phyloP scores from a whole-genome alignment of 2,329 filamentous ascomycete genomes.

The Penicillium sp. region DNA sequence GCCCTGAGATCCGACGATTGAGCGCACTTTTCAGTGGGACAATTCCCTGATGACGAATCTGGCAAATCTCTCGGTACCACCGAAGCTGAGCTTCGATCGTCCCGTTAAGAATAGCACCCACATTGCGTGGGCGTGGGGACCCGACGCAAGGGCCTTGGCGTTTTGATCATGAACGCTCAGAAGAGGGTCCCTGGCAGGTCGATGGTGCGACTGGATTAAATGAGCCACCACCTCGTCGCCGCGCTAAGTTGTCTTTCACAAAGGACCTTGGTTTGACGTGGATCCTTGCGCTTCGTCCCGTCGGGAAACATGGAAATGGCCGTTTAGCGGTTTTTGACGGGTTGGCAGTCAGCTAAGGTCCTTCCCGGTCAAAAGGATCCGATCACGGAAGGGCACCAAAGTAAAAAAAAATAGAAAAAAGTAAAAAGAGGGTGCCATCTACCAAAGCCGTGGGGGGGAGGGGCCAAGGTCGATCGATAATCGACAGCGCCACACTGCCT shows the following conservation, averaged over 20 bases:
- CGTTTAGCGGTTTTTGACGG: background rate
- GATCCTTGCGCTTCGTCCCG: slow-evolving; percentile 16
- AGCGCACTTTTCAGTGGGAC: background rate
- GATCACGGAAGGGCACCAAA: background rate
- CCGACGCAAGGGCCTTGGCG: slow-evolving; percentile 20
- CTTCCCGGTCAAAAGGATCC: background rate
- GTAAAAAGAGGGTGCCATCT: background rate
- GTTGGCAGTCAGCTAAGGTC: background rate
- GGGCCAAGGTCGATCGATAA: slow-evolving; percentile 19
- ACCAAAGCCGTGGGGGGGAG: background rate
- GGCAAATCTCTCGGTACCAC: slow-evolving; percentile 9
- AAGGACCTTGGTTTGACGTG: slow-evolving; percentile 11
- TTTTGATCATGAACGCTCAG: slow-evolving; percentile 2
- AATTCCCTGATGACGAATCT: slow-evolving; percentile 4
- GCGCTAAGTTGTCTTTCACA: background rate
- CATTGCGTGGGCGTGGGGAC: slow-evolving; percentile 10
- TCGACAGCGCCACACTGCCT: slow-evolving; percentile 15
- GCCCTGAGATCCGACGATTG: slow-evolving; percentile 22
- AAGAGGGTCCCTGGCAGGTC: slow-evolving; percentile 8
- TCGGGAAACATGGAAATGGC: background rate
- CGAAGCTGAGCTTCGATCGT: slow-evolving; percentile 18
- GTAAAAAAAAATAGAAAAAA: too few relatives aligned
- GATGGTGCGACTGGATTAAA: slow-evolving; percentile 1
- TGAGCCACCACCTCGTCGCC: background rate
- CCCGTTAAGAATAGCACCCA: slow-evolving; percentile 21